Conservation (phyloP, 1,139 yeast genomes). For the Taphrina confusa region DNA sequence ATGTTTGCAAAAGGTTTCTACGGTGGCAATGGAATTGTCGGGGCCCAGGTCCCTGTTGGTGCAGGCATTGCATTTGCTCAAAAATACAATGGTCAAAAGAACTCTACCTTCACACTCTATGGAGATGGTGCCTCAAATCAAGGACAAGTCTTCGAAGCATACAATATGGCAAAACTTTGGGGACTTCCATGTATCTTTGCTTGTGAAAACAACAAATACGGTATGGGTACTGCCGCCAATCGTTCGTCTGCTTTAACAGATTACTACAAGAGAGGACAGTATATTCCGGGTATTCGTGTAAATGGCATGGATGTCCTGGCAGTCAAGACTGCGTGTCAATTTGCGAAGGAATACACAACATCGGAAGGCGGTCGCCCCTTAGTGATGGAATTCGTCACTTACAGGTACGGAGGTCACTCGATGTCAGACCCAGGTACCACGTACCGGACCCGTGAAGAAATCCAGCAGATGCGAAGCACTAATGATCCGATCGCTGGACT, state of each 20-base stretch:
- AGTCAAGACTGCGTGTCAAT: conserved; percentile 91
- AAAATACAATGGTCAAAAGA: conserved; percentile 80
- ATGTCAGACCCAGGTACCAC: conserved; percentile 37
- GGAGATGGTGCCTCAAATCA: conserved; percentile 99
- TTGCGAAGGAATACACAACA: conserved; percentile 94
- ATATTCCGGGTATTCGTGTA: conserved; percentile 96
- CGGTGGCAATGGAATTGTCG: conserved; percentile 99
- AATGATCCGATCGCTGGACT: conserved; percentile 97
- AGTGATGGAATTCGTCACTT: conserved; percentile 94
- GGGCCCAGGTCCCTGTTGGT: conserved; percentile 98
- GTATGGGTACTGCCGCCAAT: conserved; percentile 98
- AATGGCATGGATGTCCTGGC: conserved; percentile 99
- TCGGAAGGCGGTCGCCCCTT: conserved; percentile 88
- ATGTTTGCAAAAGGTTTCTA: conserved; percentile 93
- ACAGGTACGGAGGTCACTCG: conserved; percentile 99
- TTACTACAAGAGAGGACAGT: conserved; percentile 98
- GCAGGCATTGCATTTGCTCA: conserved; percentile 97
- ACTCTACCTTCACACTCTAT: conserved; percentile 83
- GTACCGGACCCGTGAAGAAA: conserved; percentile 84
- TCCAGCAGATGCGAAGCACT: conserved; percentile 98
- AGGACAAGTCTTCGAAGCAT: conserved; percentile 97
- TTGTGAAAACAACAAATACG: conserved; percentile 98
- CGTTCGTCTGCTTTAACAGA: conserved; percentile 96
- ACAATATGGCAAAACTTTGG: conserved; percentile 99
- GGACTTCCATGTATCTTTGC: conserved; percentile 90